These are phyloP conservation scores for Lizonia empirigonia DNA, from an alignment of 2,329 filamentous ascomycete genomes.

Conservation along the genomic window DNA sequence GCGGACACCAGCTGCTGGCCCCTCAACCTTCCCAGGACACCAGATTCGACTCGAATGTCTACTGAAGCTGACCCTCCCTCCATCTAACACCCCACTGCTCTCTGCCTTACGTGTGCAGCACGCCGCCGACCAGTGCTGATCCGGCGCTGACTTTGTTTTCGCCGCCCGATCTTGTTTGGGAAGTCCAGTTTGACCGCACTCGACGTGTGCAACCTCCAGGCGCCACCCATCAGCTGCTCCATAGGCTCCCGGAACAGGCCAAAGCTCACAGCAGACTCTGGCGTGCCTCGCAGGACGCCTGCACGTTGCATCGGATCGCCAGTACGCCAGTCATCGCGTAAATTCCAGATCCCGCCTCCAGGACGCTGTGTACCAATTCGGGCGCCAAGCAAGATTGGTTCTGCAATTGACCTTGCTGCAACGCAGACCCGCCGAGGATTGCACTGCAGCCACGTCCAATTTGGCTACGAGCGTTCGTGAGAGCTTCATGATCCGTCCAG, in stretches of 20 bases:
- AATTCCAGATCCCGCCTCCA: slow-evolving; percentile 30
- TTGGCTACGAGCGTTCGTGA: slow-evolving; percentile 27
- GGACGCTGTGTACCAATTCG: slow-evolving; percentile 26
- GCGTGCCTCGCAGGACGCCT: slow-evolving; percentile 28
- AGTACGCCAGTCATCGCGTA: slow-evolving; percentile 25
- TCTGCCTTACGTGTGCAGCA: slow-evolving; percentile 6
- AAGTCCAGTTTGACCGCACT: slow-evolving; percentile 22
- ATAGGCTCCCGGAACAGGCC: slow-evolving; percentile 17
- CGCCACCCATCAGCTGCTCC: slow-evolving; percentile 29
- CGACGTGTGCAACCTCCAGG: slow-evolving; percentile 33
- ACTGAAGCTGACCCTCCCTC: slow-evolving; percentile 10
- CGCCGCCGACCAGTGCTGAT: slow-evolving; percentile 4
- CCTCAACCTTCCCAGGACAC: slow-evolving; percentile 24
- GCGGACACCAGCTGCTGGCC: slow-evolving; percentile 28
- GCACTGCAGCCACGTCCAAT: slow-evolving; percentile 45
- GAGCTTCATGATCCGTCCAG: slow-evolving; percentile 33
- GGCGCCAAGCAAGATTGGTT: slow-evolving; percentile 22
- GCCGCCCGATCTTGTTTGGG: slow-evolving; percentile 22
- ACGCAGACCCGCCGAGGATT: slow-evolving; percentile 19
- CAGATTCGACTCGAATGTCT: slow-evolving; percentile 17
- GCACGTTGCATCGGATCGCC: slow-evolving; percentile 28
- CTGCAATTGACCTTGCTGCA: slow-evolving; percentile 26
- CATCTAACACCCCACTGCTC: slow-evolving; percentile 5
- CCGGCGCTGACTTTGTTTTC: slow-evolving; percentile 25
- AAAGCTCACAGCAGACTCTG: slow-evolving; percentile 20